These are phyloP conservation scores for Glarea lozoyensis DNA, from an alignment of 495 filamentous ascomycete species.

Conservation along the genomic window DNA sequence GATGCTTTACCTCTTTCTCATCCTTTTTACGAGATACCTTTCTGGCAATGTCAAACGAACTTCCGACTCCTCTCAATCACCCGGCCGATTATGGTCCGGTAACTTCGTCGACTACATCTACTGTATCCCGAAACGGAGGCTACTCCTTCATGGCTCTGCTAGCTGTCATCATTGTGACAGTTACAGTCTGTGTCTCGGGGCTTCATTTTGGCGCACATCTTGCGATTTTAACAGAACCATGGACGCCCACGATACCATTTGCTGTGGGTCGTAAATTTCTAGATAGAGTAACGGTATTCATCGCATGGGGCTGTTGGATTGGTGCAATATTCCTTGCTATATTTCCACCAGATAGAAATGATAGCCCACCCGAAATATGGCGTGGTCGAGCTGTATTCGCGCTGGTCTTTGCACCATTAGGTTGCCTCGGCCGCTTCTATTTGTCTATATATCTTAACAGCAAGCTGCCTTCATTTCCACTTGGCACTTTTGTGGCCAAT, in stretches of 20 bases:
- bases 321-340: slow-evolving; percentile 67
- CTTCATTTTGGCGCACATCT: slow-evolving; percentile 71
- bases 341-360: slow-evolving; percentile 58
- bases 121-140: slow-evolving; percentile 53
- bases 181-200: slow-evolving; percentile 59
- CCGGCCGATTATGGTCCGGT: slow-evolving; percentile 18
- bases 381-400: slow-evolving; percentile 68
- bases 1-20: slow-evolving; percentile 86
- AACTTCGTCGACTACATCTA: slow-evolving; percentile 17
- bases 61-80: slow-evolving; percentile 39
- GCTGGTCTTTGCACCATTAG: slow-evolving; percentile 76
- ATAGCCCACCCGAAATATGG: slow-evolving; percentile 46
- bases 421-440: slow-evolving; percentile 70
- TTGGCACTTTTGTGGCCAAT: slow-evolving; percentile 86
- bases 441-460: slow-evolving; percentile 58
- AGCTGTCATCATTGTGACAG: slow-evolving; percentile 57
- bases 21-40: slow-evolving; percentile 81
- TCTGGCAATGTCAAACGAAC: slow-evolving; percentile 70
- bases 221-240: slow-evolving; percentile 50
- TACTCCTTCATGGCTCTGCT: slow-evolving; percentile 76
- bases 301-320: slow-evolving; percentile 69
- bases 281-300: slow-evolving; percentile 50
- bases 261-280: slow-evolving; percentile 46
- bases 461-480: slow-evolving; percentile 59
- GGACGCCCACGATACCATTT: slow-evolving; percentile 51